Percentiles rank a stretch among this genome's conserved stretches.
Evolutionary conservation across 2,329 filamentous ascomycete genomes (phyloP).

Genomic region (Penicillium sp.): DNA sequence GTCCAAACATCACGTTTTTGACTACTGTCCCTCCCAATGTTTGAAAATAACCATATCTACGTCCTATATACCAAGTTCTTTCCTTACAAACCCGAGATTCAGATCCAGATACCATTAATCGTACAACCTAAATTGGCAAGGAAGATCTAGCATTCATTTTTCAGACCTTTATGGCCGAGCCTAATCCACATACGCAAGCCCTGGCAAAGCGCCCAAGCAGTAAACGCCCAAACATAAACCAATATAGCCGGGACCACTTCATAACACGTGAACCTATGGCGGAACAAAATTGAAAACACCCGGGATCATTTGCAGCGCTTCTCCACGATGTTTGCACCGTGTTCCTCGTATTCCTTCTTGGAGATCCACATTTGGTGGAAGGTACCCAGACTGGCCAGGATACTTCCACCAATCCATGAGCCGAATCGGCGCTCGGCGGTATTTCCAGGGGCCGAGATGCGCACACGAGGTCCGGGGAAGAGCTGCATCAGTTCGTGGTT

Average conservation of each 20-base stretch:
- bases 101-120: not conserved
- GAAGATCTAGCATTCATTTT: constrained; percentile 13
- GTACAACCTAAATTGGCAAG: not conserved
- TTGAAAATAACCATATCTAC: not conserved
- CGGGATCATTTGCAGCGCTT: constrained; percentile 77
- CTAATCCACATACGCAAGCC: constrained; percentile 13
- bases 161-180: constrained; percentile 10
- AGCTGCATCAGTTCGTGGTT: constrained; percentile 75
- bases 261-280: constrained; percentile 13
- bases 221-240: constrained; percentile 13
- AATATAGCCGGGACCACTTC: constrained; percentile 8
- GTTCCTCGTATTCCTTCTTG: constrained; percentile 95
- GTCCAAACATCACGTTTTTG: too few species aligned
- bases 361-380: constrained; percentile 99
- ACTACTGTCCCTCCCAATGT: not conserved
- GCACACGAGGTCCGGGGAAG: constrained; percentile 80
- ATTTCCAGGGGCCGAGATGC: constrained; percentile 80
- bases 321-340: constrained; percentile 83
- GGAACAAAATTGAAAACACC: constrained; percentile 1
- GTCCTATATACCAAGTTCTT: not conserved
- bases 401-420: constrained; percentile 94
- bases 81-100: too few species aligned
- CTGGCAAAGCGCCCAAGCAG: constrained; percentile 15
- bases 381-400: constrained; percentile 87
- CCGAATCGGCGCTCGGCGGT: constrained; percentile 86